These are phyloP conservation scores for Hyparrhenia diplandra DNA, from an alignment of 176 grass and related monocot species.

Conservation along the genomic window DNA sequence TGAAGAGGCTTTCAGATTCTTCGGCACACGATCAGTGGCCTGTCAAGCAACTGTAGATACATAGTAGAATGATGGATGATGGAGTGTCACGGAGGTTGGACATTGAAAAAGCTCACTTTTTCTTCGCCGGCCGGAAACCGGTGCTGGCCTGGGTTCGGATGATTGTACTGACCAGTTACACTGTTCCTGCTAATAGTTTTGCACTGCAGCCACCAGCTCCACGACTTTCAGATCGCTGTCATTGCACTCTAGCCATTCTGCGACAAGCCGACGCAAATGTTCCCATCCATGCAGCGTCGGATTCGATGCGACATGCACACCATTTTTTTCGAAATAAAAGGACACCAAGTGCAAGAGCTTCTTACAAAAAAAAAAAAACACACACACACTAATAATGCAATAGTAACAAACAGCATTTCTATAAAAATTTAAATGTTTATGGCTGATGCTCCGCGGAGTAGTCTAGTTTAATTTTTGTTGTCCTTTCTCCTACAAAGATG, in stretches of 20 bases:
- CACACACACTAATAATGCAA: too few relatives aligned
- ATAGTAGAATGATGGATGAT: background rate
- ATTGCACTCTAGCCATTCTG: background rate
- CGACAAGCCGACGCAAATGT: background rate
- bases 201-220: background rate
- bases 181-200: background rate
- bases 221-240: background rate
- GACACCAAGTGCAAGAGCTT: too few relatives aligned
- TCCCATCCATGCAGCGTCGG: conserved; percentile 10
- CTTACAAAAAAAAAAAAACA: too few relatives aligned
- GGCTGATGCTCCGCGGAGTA: background rate
- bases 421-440: background rate
- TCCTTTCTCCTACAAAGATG: background rate
- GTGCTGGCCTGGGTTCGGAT: background rate
- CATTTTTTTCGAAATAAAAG: background rate
- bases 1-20: too few relatives aligned
- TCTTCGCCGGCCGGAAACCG: background rate
- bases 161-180: background rate
- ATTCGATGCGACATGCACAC: background rate
- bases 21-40: background rate
- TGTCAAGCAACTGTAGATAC: background rate
- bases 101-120: background rate
- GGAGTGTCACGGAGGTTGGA: background rate
- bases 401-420: too few relatives aligned
- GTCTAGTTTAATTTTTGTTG: background rate